Conservation (phyloP, 2,329 filamentous ascomycete species). For the Xylariomycetidae sp. region DNA sequence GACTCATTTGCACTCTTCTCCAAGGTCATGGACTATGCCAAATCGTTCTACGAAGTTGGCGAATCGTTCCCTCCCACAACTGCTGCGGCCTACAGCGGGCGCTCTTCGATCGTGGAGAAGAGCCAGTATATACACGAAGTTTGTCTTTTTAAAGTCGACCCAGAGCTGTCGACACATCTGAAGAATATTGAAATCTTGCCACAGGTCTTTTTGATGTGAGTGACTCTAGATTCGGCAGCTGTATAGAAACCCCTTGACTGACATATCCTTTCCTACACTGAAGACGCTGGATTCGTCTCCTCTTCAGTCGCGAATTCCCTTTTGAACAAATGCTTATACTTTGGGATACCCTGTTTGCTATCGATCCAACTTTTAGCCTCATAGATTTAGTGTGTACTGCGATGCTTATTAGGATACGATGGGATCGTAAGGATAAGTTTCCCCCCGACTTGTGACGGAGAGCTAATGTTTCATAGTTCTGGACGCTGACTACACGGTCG, state of each 20-base stretch:
- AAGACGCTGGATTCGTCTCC: conserved; percentile 86
- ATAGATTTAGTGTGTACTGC: conserved; percentile 89
- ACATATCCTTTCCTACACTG: conserved; percentile 2
- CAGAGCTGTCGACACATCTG: conserved; percentile 77
- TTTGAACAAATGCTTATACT: conserved; percentile 79
- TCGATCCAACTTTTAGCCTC: conserved; percentile 74
- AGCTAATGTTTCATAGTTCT: too few species aligned
- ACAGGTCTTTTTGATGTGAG: conserved; percentile 90
- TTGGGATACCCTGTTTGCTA: conserved; percentile 89
- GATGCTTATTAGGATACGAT: conserved; percentile 88
- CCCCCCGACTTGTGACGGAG: background rate
- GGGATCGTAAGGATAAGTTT: conserved; percentile 58
- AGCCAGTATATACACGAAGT: conserved; percentile 85
- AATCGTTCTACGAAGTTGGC: conserved; percentile 77
- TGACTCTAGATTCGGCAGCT: conserved; percentile 4
- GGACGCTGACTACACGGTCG: conserved; percentile 81
- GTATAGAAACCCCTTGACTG: conserved; percentile 1
- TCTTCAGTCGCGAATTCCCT: conserved; percentile 90
- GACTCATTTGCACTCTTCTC: conserved; percentile 86
- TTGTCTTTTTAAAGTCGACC: conserved; percentile 72
- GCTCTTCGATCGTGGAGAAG: conserved; percentile 74
- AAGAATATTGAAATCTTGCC: conserved; percentile 84
- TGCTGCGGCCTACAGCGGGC: conserved; percentile 23
- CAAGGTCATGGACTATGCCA: conserved; percentile 80
- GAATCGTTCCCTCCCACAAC: conserved; percentile 29